These are phyloP conservation scores for Colletotrichum karsti DNA, from an alignment of 2,329 filamentous ascomycete genomes.

Conservation along the genomic window DNA sequence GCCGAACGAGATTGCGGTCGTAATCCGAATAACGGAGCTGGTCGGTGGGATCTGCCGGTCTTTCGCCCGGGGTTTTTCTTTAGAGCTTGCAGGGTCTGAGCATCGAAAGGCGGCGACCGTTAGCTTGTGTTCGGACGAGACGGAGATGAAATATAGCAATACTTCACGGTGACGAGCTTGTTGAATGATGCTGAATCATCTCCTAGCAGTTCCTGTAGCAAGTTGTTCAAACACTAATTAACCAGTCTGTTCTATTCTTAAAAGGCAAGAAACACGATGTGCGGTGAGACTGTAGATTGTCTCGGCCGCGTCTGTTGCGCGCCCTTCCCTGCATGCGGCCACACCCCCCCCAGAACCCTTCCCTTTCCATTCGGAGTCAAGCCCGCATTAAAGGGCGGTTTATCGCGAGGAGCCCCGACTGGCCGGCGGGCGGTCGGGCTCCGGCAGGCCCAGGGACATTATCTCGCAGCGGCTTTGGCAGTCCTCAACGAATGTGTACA, in stretches of 20 bases:
- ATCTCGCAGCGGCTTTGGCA: slow-evolving; percentile 1
- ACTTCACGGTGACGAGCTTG: too few relatives aligned
- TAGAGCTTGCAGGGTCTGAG: slow-evolving; percentile 12
- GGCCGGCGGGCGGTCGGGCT: slow-evolving; percentile 2
- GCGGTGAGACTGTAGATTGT: neutral
- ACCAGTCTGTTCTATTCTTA: too few relatives aligned
- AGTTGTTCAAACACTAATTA: too few relatives aligned
- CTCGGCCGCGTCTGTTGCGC: neutral
- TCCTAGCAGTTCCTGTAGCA: neutral
- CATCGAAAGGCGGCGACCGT: neutral
- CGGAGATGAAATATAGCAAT: too few relatives aligned
- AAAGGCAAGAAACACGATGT: too few relatives aligned
- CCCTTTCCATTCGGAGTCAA: neutral
- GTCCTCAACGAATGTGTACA: slow-evolving; percentile 8
- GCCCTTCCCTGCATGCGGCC: slow-evolving; percentile 7
- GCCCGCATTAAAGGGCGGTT: neutral
- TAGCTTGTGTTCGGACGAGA: slow-evolving; percentile 7
- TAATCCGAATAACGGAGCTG: slow-evolving; percentile 14
- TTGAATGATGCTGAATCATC: too few relatives aligned
- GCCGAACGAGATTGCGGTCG: neutral
- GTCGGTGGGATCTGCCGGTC: neutral
- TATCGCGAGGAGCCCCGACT: slow-evolving; percentile 9
- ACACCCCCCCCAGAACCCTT: neutral
- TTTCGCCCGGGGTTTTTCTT: neutral
- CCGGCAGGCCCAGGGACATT: neutral